Percentiles rank a stretch among this genome's conserved stretches.
Evolutionary conservation across 768 basidiomycete genomes (phyloP).

Genomic region (Cystobasidium ongulense): DNA sequence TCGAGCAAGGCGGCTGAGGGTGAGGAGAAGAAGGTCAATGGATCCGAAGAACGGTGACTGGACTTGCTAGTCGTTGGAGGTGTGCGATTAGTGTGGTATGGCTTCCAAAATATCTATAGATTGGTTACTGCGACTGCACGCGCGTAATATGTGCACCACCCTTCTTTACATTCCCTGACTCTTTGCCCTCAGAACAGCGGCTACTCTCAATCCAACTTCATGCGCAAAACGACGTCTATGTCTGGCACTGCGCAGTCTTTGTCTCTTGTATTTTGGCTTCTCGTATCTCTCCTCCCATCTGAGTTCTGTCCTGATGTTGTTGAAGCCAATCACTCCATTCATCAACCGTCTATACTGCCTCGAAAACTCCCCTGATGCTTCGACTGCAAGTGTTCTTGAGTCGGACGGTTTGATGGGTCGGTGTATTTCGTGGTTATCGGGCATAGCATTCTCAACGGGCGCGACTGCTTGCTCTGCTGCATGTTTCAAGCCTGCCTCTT

Average conservation of each 20-base stretch:
- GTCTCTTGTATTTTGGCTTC: constrained; percentile 28
- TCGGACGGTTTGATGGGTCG: background rate
- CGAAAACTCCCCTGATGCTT: background rate
- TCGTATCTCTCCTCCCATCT: constrained; percentile 15
- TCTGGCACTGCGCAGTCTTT: constrained; percentile 9
- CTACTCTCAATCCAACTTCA: constrained; percentile 17
- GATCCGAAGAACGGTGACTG: no score
- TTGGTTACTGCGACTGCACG: no score
- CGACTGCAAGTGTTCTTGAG: background rate
- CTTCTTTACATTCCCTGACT: constrained; percentile 25
- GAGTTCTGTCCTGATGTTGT: constrained; percentile 25
- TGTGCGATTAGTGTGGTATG: no score
- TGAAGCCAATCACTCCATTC: constrained; percentile 4
- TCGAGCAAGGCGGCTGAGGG: no score
- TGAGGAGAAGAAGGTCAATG: no score
- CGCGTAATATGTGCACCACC: no score
- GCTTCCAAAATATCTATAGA: no score
- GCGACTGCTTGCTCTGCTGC: background rate
- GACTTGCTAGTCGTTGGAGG: no score
- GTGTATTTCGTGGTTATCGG: background rate
- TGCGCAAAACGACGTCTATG: constrained; percentile 18
- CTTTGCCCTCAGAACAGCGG: constrained; percentile 22
- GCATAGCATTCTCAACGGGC: background rate
- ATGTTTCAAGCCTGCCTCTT: background rate
- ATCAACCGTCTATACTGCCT: constrained; percentile 10